Evolutionary conservation across 495 filamentous ascomycete species (phyloP).

Genomic region (Penicillium canescens): DNA sequence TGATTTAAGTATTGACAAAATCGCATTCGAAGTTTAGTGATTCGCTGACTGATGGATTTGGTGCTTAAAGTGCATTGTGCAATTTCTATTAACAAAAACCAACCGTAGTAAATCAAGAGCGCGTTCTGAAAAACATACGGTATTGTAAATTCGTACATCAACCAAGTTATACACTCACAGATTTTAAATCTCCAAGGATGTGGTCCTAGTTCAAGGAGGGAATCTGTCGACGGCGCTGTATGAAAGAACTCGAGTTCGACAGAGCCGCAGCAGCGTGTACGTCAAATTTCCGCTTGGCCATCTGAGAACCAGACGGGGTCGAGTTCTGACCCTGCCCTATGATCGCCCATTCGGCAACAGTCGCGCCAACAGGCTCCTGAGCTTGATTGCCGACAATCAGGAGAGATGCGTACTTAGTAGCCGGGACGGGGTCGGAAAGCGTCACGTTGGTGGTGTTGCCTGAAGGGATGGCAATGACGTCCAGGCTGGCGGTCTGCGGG

Average conservation of each 20-base stretch:
- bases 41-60: too few species aligned
- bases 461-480: conserved; percentile 34
- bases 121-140: too few species aligned
- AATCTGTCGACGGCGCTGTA: conserved; percentile 12
- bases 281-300: conserved; percentile 13
- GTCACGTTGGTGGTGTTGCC: conserved; percentile 51
- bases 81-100: too few species aligned
- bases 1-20: too few species aligned
- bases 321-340: conserved; percentile 27
- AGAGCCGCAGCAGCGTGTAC: conserved; percentile 8
- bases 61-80: too few species aligned
- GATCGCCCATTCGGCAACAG: conserved; percentile 75
- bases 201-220: not conserved
- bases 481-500: not conserved
- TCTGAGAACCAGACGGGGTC: conserved; percentile 2
- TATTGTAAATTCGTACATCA: too few species aligned
- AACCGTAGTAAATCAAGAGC: too few species aligned
- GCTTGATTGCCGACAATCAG: conserved; percentile 49
- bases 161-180: too few species aligned
- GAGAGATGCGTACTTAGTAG: conserved; percentile 46
- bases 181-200: too few species aligned
- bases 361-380: conserved; percentile 53
- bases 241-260: conserved; percentile 7
- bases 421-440: conserved; percentile 32
- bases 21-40: too few species aligned